phyloP scores from a whole-genome alignment of 1,284 basidiomycete species.

The Gomphus bonarii region DNA sequence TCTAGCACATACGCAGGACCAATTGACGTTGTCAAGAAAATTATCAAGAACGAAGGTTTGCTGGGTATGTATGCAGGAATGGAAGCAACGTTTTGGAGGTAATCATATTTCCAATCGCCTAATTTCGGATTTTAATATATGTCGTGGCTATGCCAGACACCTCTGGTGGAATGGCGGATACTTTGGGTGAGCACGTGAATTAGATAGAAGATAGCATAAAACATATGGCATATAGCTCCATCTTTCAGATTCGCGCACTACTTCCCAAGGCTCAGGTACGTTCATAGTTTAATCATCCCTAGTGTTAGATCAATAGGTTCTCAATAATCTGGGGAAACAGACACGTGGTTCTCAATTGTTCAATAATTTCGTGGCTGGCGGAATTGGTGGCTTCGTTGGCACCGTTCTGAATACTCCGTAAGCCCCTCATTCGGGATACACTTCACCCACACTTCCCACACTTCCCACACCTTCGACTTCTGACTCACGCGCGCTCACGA shows the following conservation, averaged over 20 bases:
- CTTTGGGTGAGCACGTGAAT: slow-evolving; percentile 45
- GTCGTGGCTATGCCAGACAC: slow-evolving; percentile 38
- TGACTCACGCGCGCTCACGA: background rate
- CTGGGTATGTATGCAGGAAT: slow-evolving; percentile 87
- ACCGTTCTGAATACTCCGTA: slow-evolving; percentile 73
- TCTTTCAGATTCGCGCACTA: slow-evolving; percentile 71
- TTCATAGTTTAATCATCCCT: background rate
- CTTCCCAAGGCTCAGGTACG: slow-evolving; percentile 77
- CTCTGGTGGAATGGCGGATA: slow-evolving; percentile 91
- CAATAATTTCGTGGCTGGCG: slow-evolving; percentile 90
- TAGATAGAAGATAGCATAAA: background rate
- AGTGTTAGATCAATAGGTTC: background rate
- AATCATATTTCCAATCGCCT: slow-evolving; percentile 9
- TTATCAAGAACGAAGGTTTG: slow-evolving; percentile 68
- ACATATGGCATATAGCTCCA: slow-evolving; percentile 35
- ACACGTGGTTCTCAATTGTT: slow-evolving; percentile 61
- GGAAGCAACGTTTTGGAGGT: slow-evolving; percentile 96
- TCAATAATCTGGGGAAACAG: slow-evolving; percentile 26
- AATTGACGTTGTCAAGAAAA: slow-evolving; percentile 78
- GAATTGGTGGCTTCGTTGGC: slow-evolving; percentile 86
- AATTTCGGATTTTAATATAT: background rate
- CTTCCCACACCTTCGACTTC: background rate
- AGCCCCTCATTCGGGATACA: slow-evolving; percentile 19
- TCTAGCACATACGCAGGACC: slow-evolving; percentile 82
- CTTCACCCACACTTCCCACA: no score